phyloP scores from a whole-genome alignment of 345 rosid species.

The Carallia brachiata region DNA sequence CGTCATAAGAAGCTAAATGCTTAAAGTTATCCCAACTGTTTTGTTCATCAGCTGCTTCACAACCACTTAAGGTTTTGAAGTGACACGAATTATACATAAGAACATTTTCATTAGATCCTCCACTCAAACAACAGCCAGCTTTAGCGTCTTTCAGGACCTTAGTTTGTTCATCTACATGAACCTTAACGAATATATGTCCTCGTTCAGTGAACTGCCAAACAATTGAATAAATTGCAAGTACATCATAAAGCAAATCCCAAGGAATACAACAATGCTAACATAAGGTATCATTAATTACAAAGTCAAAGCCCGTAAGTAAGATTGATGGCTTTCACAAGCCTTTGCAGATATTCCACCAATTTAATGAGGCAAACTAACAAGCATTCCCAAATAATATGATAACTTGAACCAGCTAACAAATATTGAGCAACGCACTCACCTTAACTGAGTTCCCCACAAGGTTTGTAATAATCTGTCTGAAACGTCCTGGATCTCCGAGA shows the following conservation, averaged over 20 bases:
- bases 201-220: conserved; percentile 80
- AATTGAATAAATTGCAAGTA: conserved; percentile 8
- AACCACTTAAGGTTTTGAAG: conserved; percentile 82
- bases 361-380: neutral
- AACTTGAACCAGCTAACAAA: neutral
- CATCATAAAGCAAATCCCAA: neutral
- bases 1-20: conserved; percentile 56
- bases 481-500: conserved; percentile 92
- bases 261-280: conserved; percentile 1
- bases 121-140: conserved; percentile 41
- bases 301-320: too few relatives aligned
- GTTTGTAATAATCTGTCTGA: conserved; percentile 90
- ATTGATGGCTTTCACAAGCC: too few relatives aligned
- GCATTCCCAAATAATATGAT: neutral
- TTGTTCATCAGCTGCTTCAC: conserved; percentile 81
- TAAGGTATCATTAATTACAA: too few relatives aligned
- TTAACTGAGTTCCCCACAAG: conserved; percentile 97
- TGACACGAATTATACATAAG: conserved; percentile 23
- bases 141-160: conserved; percentile 39
- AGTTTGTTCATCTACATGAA: conserved; percentile 64
- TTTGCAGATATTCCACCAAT: too few relatives aligned
- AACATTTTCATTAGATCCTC: conserved; percentile 46
- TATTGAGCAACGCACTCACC: conserved; percentile 41
- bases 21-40: conserved; percentile 84
- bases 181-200: conserved; percentile 92